phyloP scores from a whole-genome alignment of 768 basidiomycete genomes.

The Termitomyces sp. region DNA sequence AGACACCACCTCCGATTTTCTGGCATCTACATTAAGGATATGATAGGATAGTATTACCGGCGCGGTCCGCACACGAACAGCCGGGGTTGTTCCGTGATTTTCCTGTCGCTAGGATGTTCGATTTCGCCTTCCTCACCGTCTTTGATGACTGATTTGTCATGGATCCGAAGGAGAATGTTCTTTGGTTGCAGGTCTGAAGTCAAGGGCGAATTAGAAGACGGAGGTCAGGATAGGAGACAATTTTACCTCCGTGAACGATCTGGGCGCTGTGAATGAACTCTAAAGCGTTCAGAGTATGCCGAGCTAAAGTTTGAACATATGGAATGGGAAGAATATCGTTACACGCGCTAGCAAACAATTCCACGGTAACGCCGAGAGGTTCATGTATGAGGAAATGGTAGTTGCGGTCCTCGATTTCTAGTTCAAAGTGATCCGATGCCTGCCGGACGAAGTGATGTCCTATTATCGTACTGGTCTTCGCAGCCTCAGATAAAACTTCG shows the following conservation, averaged over 20 bases:
- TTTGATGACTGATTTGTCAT: background rate
- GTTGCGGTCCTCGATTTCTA: background rate
- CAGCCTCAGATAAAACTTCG: background rate
- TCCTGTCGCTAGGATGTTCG: conserved; percentile 1
- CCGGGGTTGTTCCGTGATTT: background rate
- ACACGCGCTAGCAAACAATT: background rate
- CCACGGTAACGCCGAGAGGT: background rate
- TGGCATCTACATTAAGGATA: too few species aligned
- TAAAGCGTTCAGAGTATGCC: background rate
- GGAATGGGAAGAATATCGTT: background rate
- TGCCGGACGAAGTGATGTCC: background rate
- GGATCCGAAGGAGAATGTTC: background rate
- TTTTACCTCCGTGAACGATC: background rate
- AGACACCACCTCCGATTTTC: too few species aligned
- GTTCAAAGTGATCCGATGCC: background rate
- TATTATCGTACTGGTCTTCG: background rate
- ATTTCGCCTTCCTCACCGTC: background rate
- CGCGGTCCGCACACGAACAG: too few species aligned
- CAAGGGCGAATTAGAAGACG: background rate
- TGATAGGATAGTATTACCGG: too few species aligned
- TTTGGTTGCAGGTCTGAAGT: background rate
- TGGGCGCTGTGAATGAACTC: conserved; percentile 1
- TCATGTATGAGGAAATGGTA: conserved; percentile 3
- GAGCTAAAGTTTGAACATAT: background rate
- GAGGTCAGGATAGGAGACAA: background rate